Evolutionary conservation across 108 stramenopile genomes (phyloP), one percentile per base, ranked within the genome.

Genomic region (Cyclotella atomus): DNA sequence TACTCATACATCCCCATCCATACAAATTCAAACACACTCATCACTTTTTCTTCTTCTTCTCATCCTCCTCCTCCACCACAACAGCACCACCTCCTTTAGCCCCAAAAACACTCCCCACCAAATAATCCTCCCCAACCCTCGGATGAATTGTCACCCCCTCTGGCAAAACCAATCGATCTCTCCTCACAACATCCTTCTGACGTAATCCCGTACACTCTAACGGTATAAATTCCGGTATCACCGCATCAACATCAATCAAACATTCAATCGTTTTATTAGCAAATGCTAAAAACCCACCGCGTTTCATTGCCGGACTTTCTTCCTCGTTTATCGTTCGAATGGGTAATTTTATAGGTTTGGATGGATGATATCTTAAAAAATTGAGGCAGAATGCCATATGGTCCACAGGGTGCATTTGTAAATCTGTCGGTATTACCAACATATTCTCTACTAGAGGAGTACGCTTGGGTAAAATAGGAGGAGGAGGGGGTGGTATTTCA

Each of bases 231-330:
- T 93, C 90, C 16, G 94, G 94, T 63, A 95, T 91, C 3, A 50
- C 35, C 12, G n/a, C 76, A 21, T 50, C 91, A 17, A 87, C 88
- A 36, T 90, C 90, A 15, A 95, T 83, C 25, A 91, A 49, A 63
- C 88, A 88, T 20, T 90, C 88, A 9, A 92, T 68, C 19, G 65
- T 63, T n/a, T 83, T 76, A 65, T 83, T 85, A 25, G 88, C 83
- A 43, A 89, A 84, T 44, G 86, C 83, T 24, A 95, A 81, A 49
- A 88, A 95, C 20, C 91, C 91, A 24, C 89, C 90, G 10, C 88
- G 76, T 70, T 92, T 95, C 85, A 95, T 76, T 6, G 91, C 91
- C 24, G 86, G 89, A 55, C 79, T 82, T 67, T 91, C 89, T 76
- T 95, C 94, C 47, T 86, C 73, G 64, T 95, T 95, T 47, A 89